Base-by-base conservation (phyloP, 129 eudicot genomes). In the Dittrichia graveolens region DNA sequence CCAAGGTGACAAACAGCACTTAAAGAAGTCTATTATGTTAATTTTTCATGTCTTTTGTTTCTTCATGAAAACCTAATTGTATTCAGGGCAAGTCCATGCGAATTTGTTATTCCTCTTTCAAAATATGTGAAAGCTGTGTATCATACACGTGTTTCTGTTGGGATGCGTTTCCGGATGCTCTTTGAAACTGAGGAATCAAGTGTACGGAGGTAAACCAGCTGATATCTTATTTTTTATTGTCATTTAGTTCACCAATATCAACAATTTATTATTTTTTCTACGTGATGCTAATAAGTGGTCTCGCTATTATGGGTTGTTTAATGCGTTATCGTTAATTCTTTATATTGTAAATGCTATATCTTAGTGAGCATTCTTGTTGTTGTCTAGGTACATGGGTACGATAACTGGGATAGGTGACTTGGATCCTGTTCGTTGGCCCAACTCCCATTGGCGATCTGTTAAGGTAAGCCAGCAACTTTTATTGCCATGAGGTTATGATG, bases 131-230 rank as follows among this genome's bases (percentile, higher is more conserved):
- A 94, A 84, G 99, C 99, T 66, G 97, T 90, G 69, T 91, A 88
- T 85, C 97, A 94, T 79, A 94, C 97, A 3, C 94, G 99, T 60
- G 94, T 94, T 72, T 90, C 99, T 68, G 99, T 94, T 50, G 99
- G 99, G 75, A 94, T 94, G 99, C 96, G 99, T 37, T 94, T 94
- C 71, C 93, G 99, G 40, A 94, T 94, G 99, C 91, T 94, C 54
- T 94, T 94, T 81, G 99, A 94, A 81, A 94, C 99, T 48, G 99
- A 94, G 81, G 99, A 94, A 83, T 94, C 99, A 48, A 94, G 97
- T 80, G 99, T 94, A 18, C 93, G 99, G 41, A 90, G 99, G 99
- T 94, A 84, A 15, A 37, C 31, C 73, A 52, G 43, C 55, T 58
- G 63, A 52, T 38, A 8, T n/a, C n/a, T n/a, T 60, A 16, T 18